phyloP scores from a whole-genome alignment of 2,329 filamentous ascomycete species.

The Stemphylium lycopersici region DNA sequence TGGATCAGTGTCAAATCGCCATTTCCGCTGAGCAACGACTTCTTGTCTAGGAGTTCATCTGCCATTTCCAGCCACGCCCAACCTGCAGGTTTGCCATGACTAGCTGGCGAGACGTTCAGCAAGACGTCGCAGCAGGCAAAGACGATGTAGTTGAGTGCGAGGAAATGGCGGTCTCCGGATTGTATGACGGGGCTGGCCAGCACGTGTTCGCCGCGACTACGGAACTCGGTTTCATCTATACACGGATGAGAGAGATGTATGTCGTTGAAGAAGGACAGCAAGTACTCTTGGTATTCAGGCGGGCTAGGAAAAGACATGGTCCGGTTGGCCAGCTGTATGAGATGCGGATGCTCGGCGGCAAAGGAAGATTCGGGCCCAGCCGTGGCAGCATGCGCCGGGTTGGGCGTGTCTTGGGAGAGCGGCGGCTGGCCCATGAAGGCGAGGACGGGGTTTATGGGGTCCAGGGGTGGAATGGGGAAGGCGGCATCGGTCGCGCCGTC shows the following conservation, averaged over 20 bases:
- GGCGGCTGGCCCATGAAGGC: constrained; percentile 23
- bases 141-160: constrained; percentile 40
- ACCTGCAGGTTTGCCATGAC: constrained; percentile 23
- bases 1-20: constrained; percentile 37
- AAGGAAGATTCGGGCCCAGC: background rate
- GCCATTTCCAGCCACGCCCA: constrained; percentile 42
- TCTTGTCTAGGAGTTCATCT: constrained; percentile 36
- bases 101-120: constrained; percentile 5
- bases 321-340: constrained; percentile 27
- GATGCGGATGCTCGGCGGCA: constrained; percentile 1
- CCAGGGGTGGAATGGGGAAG: constrained; percentile 29
- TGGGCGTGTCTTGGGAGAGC: constrained; percentile 15
- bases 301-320: constrained; percentile 30
- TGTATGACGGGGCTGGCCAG: constrained; percentile 26
- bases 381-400: constrained; percentile 9
- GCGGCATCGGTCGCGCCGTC: constrained; percentile 23
- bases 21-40: constrained; percentile 24
- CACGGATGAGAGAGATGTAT: constrained; percentile 37
- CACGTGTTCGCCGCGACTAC: constrained; percentile 28
- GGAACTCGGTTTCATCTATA: constrained; percentile 38
- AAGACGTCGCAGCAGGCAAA: constrained; percentile 34
- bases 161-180: constrained; percentile 27
- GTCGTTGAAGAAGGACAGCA: constrained; percentile 37
- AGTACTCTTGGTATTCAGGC: constrained; percentile 29
- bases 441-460: constrained; percentile 32